Evolutionary conservation across 1,139 yeast species (phyloP).

Genomic region (Wickerhamomyces sp.): DNA sequence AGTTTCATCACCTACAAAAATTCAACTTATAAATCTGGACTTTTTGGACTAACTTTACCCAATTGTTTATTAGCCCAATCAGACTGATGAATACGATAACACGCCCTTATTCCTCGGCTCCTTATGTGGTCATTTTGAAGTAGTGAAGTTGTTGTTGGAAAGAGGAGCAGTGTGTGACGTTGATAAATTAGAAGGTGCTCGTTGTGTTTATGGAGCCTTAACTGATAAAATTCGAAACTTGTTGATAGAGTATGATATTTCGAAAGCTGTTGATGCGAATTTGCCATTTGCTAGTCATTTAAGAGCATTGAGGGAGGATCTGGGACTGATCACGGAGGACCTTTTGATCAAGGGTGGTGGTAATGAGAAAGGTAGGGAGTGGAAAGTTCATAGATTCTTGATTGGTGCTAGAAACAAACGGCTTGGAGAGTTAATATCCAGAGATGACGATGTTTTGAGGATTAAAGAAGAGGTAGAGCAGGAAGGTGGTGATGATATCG

Average conservation of each 20-base stretch:
- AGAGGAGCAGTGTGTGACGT: slow-evolving; percentile 74
- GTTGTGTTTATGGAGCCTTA: slow-evolving; percentile 75
- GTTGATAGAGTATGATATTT: slow-evolving; percentile 55
- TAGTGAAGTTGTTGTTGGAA: slow-evolving; percentile 55
- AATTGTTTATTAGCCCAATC: slow-evolving; percentile 42
- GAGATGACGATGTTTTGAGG: slow-evolving; percentile 13
- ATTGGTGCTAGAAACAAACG: slow-evolving; percentile 31
- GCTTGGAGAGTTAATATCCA: slow-evolving; percentile 21
- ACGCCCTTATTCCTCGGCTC: slow-evolving; percentile 71
- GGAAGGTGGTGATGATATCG: slow-evolving; percentile 23
- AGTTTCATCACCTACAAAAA: slow-evolving; percentile 21
- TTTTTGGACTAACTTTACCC: too few relatives aligned
- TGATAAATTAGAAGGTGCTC: slow-evolving; percentile 74
- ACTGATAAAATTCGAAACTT: slow-evolving; percentile 59
- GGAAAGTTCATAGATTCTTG: slow-evolving; percentile 33
- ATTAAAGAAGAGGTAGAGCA: slow-evolving; percentile 18
- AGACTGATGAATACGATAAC: slow-evolving; percentile 67
- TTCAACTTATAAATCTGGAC: neutral
- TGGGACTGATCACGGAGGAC: slow-evolving; percentile 34
- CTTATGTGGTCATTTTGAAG: slow-evolving; percentile 63
- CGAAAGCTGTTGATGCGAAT: slow-evolving; percentile 61
- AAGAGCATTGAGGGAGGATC: slow-evolving; percentile 33
- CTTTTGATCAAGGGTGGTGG: slow-evolving; percentile 18
- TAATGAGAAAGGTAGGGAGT: neutral
- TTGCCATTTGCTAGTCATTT: slow-evolving; percentile 75